Base-by-base conservation (phyloP, 345 rosid genomes). In the Sisymbrium altissimum region DNA sequence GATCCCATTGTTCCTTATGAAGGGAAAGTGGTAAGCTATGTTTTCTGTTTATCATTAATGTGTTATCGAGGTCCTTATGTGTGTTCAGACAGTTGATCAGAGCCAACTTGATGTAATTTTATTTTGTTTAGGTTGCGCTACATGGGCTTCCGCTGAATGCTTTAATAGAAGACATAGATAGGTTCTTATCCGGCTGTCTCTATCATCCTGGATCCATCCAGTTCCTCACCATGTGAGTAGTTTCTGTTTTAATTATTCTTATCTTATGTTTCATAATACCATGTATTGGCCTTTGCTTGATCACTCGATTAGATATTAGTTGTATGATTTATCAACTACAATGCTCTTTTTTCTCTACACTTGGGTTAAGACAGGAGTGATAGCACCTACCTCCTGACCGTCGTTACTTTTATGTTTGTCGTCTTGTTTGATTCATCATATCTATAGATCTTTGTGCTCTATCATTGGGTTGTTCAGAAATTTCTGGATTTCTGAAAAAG, bases 141-240 rank as follows among this genome's bases (percentile, higher is more conserved):
- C 84, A 83, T 76, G 93, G 91, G 49, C 19, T 93, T 46, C 92
- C 96, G 13, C 61, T 9, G 64, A 78, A 60, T 80, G 90, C 86
- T 35, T 0, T 12, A 9, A 4, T 30, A 4, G 96, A 90, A 21
- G 97, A 93, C 66, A 45, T 89, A 13, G 97, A 90, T 30, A 87
- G 91, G 80, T 86, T 90, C 78, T 79, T 93, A 48, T 80, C 86
- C 17, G 92, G 93, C 35, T 93, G 86, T 79, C 83, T 85, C 27
- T 89, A 52, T 70, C 78, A 86, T 60, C 64, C 83, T 15, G 85
- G 89, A 18, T 80, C 91, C 46, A 76, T 86, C 64, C 78, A 74
- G 62, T 35, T 73, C 27, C 32, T 72, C 54, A 7, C 55, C 43
- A 81, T 83, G 96, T 88, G 25, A 76, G 82, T 80, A 8, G 38